Conservation (phyloP, 2,329 filamentous ascomycete species). For the Aspergillus costaricaensis region DNA sequence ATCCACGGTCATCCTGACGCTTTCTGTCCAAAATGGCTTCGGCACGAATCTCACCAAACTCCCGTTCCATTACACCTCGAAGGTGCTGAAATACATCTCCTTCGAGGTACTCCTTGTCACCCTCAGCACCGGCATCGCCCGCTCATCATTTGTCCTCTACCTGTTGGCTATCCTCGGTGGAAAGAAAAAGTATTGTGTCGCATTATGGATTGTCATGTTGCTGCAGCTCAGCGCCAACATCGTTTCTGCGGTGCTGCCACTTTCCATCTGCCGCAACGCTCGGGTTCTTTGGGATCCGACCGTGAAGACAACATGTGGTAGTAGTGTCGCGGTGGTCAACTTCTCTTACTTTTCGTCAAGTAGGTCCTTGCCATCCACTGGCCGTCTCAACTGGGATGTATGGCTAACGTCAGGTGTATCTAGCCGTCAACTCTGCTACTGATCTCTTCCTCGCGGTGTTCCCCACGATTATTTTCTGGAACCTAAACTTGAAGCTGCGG, state of each 20-base stretch:
- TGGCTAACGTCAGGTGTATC: not conserved
- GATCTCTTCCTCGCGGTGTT: conserved; percentile 35
- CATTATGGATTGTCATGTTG: conserved; percentile 26
- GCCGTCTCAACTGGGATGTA: not conserved
- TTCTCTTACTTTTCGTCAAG: conserved; percentile 35
- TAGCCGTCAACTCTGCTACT: conserved; percentile 31
- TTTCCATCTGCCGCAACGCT: conserved; percentile 31
- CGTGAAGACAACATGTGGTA: conserved; percentile 28
- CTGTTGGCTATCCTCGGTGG: conserved; percentile 30
- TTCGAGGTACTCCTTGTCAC: conserved; percentile 33
- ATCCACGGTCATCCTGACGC: conserved; percentile 27
- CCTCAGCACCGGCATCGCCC: conserved; percentile 33
- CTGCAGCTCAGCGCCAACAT: conserved; percentile 31
- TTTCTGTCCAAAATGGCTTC: conserved; percentile 31
- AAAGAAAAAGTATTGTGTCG: conserved; percentile 25
- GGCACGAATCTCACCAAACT: conserved; percentile 24
- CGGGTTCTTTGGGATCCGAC: conserved; percentile 27
- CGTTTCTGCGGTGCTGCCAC: conserved; percentile 28
- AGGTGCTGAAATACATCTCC: conserved; percentile 31
- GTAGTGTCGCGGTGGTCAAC: conserved; percentile 22
- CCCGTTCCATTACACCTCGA: conserved; percentile 9
- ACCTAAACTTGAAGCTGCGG: conserved; percentile 30
- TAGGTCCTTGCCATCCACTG: conserved; percentile 10
- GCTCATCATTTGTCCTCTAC: conserved; percentile 31
- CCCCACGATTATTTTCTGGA: conserved; percentile 34